Conservation (phyloP, 2,329 filamentous ascomycete genomes). For the Stagonosporopsis tanaceti region DNA sequence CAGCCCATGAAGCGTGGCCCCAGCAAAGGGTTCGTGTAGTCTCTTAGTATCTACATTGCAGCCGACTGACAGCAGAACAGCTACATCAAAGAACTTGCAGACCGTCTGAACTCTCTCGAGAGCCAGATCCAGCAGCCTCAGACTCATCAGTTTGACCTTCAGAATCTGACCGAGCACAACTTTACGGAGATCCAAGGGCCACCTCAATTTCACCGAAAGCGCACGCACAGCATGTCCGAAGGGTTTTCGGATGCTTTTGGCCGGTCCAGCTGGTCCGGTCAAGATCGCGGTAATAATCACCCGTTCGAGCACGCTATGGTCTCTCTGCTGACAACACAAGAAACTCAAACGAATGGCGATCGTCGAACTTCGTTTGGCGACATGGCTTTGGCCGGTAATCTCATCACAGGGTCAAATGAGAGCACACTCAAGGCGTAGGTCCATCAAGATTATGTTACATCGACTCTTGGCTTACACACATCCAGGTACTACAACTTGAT, state of each 20-base stretch:
- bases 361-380: slow-evolving; percentile 48
- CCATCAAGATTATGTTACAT: background rate
- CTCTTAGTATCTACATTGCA: background rate
- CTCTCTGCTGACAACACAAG: slow-evolving; percentile 38
- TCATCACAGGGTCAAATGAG: slow-evolving; percentile 48
- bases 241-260: slow-evolving; percentile 43
- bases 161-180: slow-evolving; percentile 38
- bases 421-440: slow-evolving; percentile 46
- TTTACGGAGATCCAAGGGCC: slow-evolving; percentile 42
- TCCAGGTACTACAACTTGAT: slow-evolving; percentile 48
- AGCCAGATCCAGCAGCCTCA: slow-evolving; percentile 47
- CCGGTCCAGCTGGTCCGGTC: slow-evolving; percentile 44
- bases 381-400: slow-evolving; percentile 42
- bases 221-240: slow-evolving; percentile 51
- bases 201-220: slow-evolving; percentile 45
- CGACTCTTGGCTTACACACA: slow-evolving; percentile 22
- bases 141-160: slow-evolving; percentile 43
- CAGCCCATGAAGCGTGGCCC: slow-evolving; percentile 54
- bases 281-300: slow-evolving; percentile 45
- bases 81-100: slow-evolving; percentile 52
- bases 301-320: slow-evolving; percentile 28
- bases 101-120: slow-evolving; percentile 50
- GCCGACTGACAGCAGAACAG: slow-evolving; percentile 33
- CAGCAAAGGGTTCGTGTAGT: slow-evolving; percentile 48
- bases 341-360: slow-evolving; percentile 43